Conservation (phyloP, 78 protist genomes). For the Tieghemostelium lacteum region DNA sequence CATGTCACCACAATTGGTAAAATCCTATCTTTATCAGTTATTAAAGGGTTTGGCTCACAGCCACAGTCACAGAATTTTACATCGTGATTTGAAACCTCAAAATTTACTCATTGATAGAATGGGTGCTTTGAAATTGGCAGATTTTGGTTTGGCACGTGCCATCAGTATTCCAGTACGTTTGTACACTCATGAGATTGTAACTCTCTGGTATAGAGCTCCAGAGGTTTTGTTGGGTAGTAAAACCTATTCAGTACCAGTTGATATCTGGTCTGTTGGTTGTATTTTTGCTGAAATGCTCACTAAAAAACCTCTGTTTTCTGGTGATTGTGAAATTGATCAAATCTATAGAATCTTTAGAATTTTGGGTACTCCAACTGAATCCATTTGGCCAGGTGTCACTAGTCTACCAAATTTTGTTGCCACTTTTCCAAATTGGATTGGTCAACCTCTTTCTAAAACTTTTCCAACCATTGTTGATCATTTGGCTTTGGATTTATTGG, state of each 20-base stretch:
- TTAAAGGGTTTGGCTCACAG: conserved; percentile 93
- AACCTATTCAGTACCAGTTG: conserved; percentile 97
- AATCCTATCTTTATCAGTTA: conserved; percentile 88
- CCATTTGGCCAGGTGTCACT: conserved; percentile 92
- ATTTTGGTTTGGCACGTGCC: conserved; percentile 97
- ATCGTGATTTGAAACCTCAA: conserved; percentile 99
- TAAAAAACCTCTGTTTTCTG: conserved; percentile 96
- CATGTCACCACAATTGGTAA: conserved; percentile 77
- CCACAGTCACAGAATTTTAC: conserved; percentile 94
- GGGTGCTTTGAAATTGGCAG: conserved; percentile 97
- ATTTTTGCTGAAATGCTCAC: conserved; percentile 98
- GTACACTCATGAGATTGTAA: conserved; percentile 96
- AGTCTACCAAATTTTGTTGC: conserved; percentile 87
- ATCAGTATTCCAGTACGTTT: conserved; percentile 96
- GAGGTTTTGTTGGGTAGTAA: conserved; percentile 98
- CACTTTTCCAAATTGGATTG: conserved; percentile 89
- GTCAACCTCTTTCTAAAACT: conserved; percentile 60
- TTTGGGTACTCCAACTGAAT: conserved; percentile 92
- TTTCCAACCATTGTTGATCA: conserved; percentile 75
- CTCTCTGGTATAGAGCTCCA: conserved; percentile 99
- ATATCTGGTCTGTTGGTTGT: conserved; percentile 98
- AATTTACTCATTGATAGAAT: conserved; percentile 93
- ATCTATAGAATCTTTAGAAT: conserved; percentile 93
- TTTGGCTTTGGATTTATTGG: conserved; percentile 83
- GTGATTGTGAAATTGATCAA: conserved; percentile 95